Evolutionary conservation across 148 eudicot species (phyloP), one percentile per base, ranked within the genome.

Genomic region (Polygonum aviculare): DNA sequence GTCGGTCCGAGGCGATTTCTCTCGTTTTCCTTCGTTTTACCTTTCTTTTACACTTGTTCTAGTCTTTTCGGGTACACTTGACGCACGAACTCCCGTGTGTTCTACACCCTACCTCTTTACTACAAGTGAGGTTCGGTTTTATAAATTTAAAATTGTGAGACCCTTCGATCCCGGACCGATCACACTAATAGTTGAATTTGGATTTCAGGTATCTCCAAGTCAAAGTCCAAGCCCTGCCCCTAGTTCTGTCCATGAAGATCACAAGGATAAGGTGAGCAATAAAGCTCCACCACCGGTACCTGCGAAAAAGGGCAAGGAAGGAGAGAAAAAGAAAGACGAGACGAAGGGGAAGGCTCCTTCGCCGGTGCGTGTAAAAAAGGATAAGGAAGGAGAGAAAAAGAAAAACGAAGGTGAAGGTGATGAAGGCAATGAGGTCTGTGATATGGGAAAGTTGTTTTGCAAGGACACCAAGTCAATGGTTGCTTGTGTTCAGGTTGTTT

Each of bases 161-260:
- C n/a, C n/a, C n/a, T n/a, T n/a, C n/a, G n/a, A n/a, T n/a, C n/a
- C n/a, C n/a, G n/a, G n/a, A n/a, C n/a, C n/a, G n/a, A n/a, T n/a
- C n/a, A n/a, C 11, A 1, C 12, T 41, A 48, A 72, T 72, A 8
- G 38, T 45, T 72, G 52, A 45, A n/a, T 44, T 72, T 19, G 35
- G 47, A 22, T 72, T 72, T 72, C 75, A 72, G 75, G 50, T 44
- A 44, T 72, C 75, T 72, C 75, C 75, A 2, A 72, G 31, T 26
- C 31, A 26, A 26, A 26, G 11, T 48, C 75, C 75, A 48, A 72
- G 75, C 75, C 52, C 75, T 5, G 35, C 52, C 19, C 54, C 75
- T 15, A 2, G 36, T 14, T 67, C 72, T 7, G 44, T 21, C 38
- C 21, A 36, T 35, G 72, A 16, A 2, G 38, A 45, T 67, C 38